These are phyloP conservation scores for Termitomyces sp. DNA, from an alignment of 768 basidiomycete species.

Conservation along the genomic window DNA sequence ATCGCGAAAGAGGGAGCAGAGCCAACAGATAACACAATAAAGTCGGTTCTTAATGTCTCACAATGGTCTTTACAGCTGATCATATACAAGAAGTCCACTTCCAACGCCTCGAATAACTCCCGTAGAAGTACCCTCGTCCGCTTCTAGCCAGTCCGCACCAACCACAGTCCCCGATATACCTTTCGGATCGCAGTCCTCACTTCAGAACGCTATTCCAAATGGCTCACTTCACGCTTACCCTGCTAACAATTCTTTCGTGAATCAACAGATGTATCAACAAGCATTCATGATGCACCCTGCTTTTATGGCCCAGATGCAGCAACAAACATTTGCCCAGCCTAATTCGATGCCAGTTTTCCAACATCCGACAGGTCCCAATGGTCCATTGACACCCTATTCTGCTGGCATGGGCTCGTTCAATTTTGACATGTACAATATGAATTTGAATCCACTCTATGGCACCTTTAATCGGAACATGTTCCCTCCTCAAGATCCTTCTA, in stretches of 20 bases:
- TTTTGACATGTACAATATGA: constrained; percentile 1
- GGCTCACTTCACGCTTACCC: not conserved
- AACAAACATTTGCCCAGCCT: not conserved
- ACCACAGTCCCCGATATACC: not conserved
- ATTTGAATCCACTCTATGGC: not conserved
- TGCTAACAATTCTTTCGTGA: not conserved
- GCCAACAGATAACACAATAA: constrained; percentile 31
- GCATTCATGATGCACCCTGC: constrained; percentile 4
- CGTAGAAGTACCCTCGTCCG: constrained; percentile 21
- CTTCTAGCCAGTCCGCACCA: not conserved
- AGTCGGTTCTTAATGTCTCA: constrained; percentile 36
- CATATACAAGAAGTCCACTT: constrained; percentile 49
- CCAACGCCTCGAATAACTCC: constrained; percentile 64
- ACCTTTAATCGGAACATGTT: constrained; percentile 3
- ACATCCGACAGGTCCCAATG: not conserved
- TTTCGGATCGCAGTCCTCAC: not conserved
- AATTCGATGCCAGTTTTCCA: constrained; percentile 1
- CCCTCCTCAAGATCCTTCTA: not conserved
- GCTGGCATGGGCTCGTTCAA: not conserved
- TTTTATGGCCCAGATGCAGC: constrained; percentile 4
- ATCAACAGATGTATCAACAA: constrained; percentile 5
- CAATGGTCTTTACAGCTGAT: constrained; percentile 2
- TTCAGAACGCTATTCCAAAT: not conserved
- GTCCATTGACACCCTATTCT: not conserved
- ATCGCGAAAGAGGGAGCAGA: constrained; percentile 35